Percentiles rank a stretch among this genome's conserved stretches.
Conservation (phyloP, 2,329 filamentous ascomycete species). For the Setomelanomma holmii region DNA sequence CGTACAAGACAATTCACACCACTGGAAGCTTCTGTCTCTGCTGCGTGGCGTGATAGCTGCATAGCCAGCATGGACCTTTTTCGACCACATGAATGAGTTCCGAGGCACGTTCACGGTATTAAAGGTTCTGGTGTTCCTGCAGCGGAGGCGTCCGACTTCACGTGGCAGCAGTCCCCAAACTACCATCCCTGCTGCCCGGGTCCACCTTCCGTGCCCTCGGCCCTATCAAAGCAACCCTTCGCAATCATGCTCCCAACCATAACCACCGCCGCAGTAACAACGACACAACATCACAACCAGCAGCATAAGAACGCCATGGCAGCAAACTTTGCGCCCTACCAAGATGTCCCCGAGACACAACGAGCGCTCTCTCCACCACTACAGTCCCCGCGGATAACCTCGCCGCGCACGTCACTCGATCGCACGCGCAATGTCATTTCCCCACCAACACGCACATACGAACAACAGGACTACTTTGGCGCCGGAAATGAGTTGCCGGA, state of each 20-base stretch:
- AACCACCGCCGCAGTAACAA: neutral
- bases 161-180: constrained; percentile 10
- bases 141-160: constrained; percentile 14
- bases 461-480: constrained; percentile 52
- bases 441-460: constrained; percentile 41
- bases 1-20: neutral
- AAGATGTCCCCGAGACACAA: constrained; percentile 86
- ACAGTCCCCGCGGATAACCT: constrained; percentile 60
- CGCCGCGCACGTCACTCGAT: constrained; percentile 48
- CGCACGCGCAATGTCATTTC: constrained; percentile 42
- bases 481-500: constrained; percentile 23
- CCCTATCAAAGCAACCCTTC: constrained; percentile 9
- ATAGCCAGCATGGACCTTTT: neutral
- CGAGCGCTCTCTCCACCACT: constrained; percentile 78
- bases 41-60: neutral
- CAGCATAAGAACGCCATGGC: constrained; percentile 27
- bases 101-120: too few species aligned
- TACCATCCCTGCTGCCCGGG: constrained; percentile 25
- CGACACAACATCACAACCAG: neutral
- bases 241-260: constrained; percentile 3
- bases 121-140: too few species aligned
- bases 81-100: neutral
- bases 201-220: constrained; percentile 16
- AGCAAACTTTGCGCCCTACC: constrained; percentile 88
- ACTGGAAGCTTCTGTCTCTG: neutral